These are phyloP conservation scores for Penicillium argentinense DNA, from an alignment of 495 filamentous ascomycete species.

Conservation along the genomic window DNA sequence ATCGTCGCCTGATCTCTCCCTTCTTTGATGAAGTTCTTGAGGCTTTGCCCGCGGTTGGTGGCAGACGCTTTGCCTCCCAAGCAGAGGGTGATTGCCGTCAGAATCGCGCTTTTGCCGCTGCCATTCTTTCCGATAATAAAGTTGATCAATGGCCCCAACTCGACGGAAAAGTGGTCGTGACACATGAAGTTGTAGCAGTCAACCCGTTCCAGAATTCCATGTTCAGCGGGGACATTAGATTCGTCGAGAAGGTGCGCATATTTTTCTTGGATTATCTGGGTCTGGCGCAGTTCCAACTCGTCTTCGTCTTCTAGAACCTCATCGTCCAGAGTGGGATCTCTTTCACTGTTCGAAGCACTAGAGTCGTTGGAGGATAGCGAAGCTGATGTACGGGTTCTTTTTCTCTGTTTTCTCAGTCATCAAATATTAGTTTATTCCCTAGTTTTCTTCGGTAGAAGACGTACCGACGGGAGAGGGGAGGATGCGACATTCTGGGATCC, in stretches of 20 bases:
- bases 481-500: conserved; percentile 40
- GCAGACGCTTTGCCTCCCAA: conserved; percentile 91
- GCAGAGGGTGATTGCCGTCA: conserved; percentile 94
- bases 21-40: conserved; percentile 92
- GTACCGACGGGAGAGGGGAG: conserved; percentile 46
- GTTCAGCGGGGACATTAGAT: conserved; percentile 75
- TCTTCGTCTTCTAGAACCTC: conserved; percentile 43
- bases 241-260: conserved; percentile 51
- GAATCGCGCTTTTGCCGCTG: conserved; percentile 95
- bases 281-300: conserved; percentile 63
- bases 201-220: conserved; percentile 79
- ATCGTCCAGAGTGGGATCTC: conserved; percentile 27
- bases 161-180: conserved; percentile 74
- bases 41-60: conserved; percentile 90
- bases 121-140: conserved; percentile 98
- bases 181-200: conserved; percentile 95
- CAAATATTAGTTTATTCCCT: neutral
- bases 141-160: conserved; percentile 89
- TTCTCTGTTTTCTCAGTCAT: conserved; percentile 31
- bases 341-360: conserved; percentile 25
- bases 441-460: conserved; percentile 10
- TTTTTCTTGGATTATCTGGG: conserved; percentile 66
- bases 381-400: conserved; percentile 36
- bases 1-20: conserved; percentile 68
- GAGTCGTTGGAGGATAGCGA: conserved; percentile 23